phyloP scores from a whole-genome alignment of 805 yeast species.

The Dipodascus geniculatus region DNA sequence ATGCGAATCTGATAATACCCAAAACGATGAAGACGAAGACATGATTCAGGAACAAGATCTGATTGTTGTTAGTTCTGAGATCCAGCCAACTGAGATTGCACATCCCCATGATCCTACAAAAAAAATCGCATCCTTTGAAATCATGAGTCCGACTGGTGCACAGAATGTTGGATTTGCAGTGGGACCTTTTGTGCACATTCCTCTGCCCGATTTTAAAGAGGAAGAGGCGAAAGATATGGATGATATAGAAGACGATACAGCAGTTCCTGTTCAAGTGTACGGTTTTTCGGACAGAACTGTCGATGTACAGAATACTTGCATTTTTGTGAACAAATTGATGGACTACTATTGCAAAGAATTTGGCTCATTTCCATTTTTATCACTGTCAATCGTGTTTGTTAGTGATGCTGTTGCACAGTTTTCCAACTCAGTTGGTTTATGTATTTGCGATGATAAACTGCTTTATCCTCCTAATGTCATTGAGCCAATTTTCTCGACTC shows the following conservation, averaged over 20 bases:
- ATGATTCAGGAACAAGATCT: conserved; percentile 25
- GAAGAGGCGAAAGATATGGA: conserved; percentile 28
- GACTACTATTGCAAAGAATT: conserved; percentile 78
- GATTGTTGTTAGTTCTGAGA: conserved; percentile 30
- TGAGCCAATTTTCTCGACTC: conserved; percentile 64
- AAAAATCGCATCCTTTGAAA: conserved; percentile 59
- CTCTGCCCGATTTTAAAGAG: conserved; percentile 35
- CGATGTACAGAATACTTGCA: conserved; percentile 57
- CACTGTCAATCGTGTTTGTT: conserved; percentile 68
- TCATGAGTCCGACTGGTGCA: conserved; percentile 78
- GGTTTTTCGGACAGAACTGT: conserved; percentile 47
- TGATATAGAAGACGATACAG: conserved; percentile 20
- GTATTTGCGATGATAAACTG: conserved; percentile 46
- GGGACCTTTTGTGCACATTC: conserved; percentile 68
- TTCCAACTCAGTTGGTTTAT: conserved; percentile 64
- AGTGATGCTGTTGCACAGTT: conserved; percentile 38
- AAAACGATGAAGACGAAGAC: conserved; percentile 26
- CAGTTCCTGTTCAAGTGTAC: conserved; percentile 50
- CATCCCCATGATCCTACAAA: conserved; percentile 67
- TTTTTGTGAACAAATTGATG: conserved; percentile 65
- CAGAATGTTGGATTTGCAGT: conserved; percentile 94
- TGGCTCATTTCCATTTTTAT: conserved; percentile 85
- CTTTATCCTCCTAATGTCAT: conserved; percentile 63
- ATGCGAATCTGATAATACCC: conserved; percentile 6
- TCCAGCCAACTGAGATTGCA: conserved; percentile 51